Conservation (phyloP, 805 yeast genomes). For the Metschnikowia noctiluminum region DNA sequence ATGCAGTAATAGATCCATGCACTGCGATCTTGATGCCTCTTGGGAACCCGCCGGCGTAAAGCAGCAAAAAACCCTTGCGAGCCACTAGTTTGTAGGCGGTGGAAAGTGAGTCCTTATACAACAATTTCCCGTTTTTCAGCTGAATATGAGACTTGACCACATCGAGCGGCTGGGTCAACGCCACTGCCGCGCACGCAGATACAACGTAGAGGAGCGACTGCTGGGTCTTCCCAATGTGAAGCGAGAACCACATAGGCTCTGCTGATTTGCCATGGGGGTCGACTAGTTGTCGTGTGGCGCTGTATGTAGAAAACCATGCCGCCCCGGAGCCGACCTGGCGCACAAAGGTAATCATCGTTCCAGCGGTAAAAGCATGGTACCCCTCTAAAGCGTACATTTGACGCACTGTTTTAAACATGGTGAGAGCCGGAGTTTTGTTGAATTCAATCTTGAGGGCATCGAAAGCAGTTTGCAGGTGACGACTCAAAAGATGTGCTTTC, state of each 20-base stretch:
- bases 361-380: constrained; percentile 72
- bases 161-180: constrained; percentile 84
- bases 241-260: constrained; percentile 43
- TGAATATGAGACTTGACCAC: constrained; percentile 86
- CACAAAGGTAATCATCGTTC: constrained; percentile 74
- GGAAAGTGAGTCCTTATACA: constrained; percentile 56
- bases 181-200: constrained; percentile 71
- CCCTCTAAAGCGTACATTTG: constrained; percentile 78
- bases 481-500: constrained; percentile 12
- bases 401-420: constrained; percentile 48
- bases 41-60: constrained; percentile 46
- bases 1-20: constrained; percentile 66
- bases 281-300: constrained; percentile 66
- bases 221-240: constrained; percentile 37
- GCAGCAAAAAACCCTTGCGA: constrained; percentile 29
- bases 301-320: constrained; percentile 81
- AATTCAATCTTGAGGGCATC: constrained; percentile 26
- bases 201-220: constrained; percentile 52
- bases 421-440: constrained; percentile 52
- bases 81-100: constrained; percentile 28
- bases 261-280: constrained; percentile 43
- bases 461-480: constrained; percentile 1
- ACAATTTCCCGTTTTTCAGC: constrained; percentile 57
- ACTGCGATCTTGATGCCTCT: constrained; percentile 67
- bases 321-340: constrained; percentile 79